Evolutionary conservation across 352 stramenopile species (phyloP).

Genomic region (Phytopythium chamaehyphon): DNA sequence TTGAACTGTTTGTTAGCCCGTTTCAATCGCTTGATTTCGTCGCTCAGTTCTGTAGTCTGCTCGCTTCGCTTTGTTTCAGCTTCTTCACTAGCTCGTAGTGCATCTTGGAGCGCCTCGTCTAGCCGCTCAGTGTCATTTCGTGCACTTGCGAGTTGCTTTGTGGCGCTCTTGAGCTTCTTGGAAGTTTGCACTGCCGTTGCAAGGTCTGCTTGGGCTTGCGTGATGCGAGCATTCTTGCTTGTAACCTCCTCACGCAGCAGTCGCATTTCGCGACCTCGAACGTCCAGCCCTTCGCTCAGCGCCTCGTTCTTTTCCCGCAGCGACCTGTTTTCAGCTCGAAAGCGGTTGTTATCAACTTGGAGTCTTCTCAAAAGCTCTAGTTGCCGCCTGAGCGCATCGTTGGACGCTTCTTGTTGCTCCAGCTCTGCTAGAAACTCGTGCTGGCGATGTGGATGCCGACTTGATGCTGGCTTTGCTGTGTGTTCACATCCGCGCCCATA

Average conservation of each 20-base stretch:
- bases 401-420: slow-evolving; percentile 54
- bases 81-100: slow-evolving; percentile 24
- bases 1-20: slow-evolving; percentile 38
- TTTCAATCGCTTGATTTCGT: slow-evolving; percentile 47
- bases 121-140: slow-evolving; percentile 35
- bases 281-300: slow-evolving; percentile 33
- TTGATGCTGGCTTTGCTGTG: no score
- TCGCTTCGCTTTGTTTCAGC: slow-evolving; percentile 26
- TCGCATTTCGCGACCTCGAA: slow-evolving; percentile 44
- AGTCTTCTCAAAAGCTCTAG: slow-evolving; percentile 63
- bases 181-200: slow-evolving; percentile 24
- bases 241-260: slow-evolving; percentile 38
- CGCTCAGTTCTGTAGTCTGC: slow-evolving; percentile 28
- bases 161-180: slow-evolving; percentile 39
- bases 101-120: slow-evolving; percentile 31
- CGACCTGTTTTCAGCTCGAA: slow-evolving; percentile 43
- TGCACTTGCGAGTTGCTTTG: slow-evolving; percentile 32
- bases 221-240: slow-evolving; percentile 21
- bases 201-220: slow-evolving; percentile 35
- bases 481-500: no score
- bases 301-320: slow-evolving; percentile 42
- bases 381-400: slow-evolving; percentile 62
- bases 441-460: not conserved
- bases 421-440: slow-evolving; percentile 22
- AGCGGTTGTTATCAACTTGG: slow-evolving; percentile 70